Conservation (phyloP, 805 yeast genomes). For the Ogataea wickerhamii region DNA sequence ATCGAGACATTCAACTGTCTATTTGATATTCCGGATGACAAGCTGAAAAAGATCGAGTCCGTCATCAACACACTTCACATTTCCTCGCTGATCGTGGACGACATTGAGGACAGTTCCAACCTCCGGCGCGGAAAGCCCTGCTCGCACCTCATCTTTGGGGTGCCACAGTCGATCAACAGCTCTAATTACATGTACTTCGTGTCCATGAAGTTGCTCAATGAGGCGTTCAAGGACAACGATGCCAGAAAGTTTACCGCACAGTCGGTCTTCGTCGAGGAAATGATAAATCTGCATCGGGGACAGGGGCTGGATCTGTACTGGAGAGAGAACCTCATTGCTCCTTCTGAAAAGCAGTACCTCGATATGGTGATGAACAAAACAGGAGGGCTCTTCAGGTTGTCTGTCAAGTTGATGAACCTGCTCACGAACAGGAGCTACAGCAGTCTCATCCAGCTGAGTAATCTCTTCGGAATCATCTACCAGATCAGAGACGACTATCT, state of each 20-base stretch:
- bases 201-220: constrained; percentile 50
- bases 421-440: constrained; percentile 12
- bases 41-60: constrained; percentile 39
- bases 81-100: constrained; percentile 74
- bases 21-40: constrained; percentile 38
- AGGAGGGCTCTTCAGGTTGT: constrained; percentile 80
- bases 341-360: constrained; percentile 60
- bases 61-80: constrained; percentile 61
- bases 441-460: constrained; percentile 57
- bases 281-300: constrained; percentile 80
- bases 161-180: constrained; percentile 76
- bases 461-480: constrained; percentile 74
- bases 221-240: constrained; percentile 21
- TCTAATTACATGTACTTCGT: constrained; percentile 79
- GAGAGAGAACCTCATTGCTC: constrained; percentile 65
- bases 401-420: constrained; percentile 57
- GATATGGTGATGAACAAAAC: constrained; percentile 86
- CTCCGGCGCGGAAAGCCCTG: constrained; percentile 75
- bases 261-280: constrained; percentile 59
- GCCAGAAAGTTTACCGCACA: constrained; percentile 28
- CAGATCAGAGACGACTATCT: constrained; percentile 84
- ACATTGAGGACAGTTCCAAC: constrained; percentile 76
- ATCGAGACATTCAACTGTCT: constrained; percentile 53
- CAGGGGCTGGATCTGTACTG: constrained; percentile 88
- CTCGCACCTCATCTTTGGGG: constrained; percentile 75